A percentile compares a stretch with the other conserved stretches of the same genome.
Evolutionary conservation across 306 rosid genomes (phyloP).

Genomic region (Lathyrus oleraceus): DNA sequence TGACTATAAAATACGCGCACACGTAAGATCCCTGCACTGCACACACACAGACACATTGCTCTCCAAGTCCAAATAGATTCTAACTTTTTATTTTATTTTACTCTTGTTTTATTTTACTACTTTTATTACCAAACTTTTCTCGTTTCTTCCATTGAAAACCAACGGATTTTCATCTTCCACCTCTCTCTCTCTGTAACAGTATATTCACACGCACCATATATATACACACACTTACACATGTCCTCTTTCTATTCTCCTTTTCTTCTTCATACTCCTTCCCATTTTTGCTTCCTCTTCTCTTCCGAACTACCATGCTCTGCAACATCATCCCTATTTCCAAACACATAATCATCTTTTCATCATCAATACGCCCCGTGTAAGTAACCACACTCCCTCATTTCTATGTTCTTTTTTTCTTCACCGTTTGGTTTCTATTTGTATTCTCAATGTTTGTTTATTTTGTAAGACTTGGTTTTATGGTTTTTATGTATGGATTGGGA

Average conservation of each 20-base stretch:
- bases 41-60: no score
- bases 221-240: not conserved
- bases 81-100: not conserved
- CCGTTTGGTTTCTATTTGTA: conserved; percentile 8
- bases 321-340: not conserved
- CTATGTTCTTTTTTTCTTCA: not conserved
- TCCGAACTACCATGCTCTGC: not conserved
- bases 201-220: not conserved
- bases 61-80: no score
- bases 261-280: not conserved
- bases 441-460: conserved; percentile 31
- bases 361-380: not conserved
- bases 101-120: not conserved
- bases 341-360: not conserved
- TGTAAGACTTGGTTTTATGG: not conserved
- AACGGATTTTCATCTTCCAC: not conserved
- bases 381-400: not conserved
- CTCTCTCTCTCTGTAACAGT: not conserved
- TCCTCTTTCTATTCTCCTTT: not conserved
- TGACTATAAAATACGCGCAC: no score
- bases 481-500: conserved; percentile 55
- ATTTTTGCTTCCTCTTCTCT: not conserved
- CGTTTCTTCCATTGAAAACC: not conserved
- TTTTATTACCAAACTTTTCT: not conserved
- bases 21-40: no score